Evolutionary conservation across 768 basidiomycete genomes (phyloP), one percentile per base, ranked within the genome.

Genomic region (Trametes punicea): DNA sequence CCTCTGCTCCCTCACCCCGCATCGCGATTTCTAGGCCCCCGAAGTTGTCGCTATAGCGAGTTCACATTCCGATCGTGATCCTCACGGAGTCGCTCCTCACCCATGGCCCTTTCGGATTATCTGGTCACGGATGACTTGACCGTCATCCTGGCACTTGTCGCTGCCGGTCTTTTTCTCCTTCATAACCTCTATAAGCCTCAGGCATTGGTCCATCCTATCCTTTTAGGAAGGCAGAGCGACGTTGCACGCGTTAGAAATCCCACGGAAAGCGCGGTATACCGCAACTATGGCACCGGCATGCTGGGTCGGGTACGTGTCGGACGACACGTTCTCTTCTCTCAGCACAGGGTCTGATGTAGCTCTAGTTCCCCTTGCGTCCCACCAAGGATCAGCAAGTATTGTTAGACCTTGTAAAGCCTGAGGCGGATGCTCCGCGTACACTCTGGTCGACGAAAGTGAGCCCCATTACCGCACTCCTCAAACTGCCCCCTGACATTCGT

Each of bases 221-320:
- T 96, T 8, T 80, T 98, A 1, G 93, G 94, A 6, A 77, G 93
- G 46, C 94, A 98, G 77, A 92, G 91, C 63, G 95, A 97, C 69
- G 87, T 88, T 25, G 86, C 85, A 11, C 79, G 86, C 46, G 90
- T 94, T 3, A 77, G 94, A 50, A 85, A 90, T 65, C 79, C 87
- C 11, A 77, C 81, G 7, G 89, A 95, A 73, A 93, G 90, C 64
- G 90, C 92, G 0, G 76, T 94, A 15, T 96, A 95, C 70, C 82
- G 95, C 65, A 93, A 90, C 74, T 97, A 94, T 76, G 82, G 88
- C 13, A 92, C 88, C 23, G 90, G 90, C 13, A 75, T 90, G 55
- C 80, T 84, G 82, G 93, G 82, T 64, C 83, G 87, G 75, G 93
- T 85, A 71, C 69, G 82, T 75, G n/a, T n/a, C n/a, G n/a, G n/a